phyloP scores from a whole-genome alignment of 2,329 filamentous ascomycete species.

The Aspergillus ochraceoroseus region DNA sequence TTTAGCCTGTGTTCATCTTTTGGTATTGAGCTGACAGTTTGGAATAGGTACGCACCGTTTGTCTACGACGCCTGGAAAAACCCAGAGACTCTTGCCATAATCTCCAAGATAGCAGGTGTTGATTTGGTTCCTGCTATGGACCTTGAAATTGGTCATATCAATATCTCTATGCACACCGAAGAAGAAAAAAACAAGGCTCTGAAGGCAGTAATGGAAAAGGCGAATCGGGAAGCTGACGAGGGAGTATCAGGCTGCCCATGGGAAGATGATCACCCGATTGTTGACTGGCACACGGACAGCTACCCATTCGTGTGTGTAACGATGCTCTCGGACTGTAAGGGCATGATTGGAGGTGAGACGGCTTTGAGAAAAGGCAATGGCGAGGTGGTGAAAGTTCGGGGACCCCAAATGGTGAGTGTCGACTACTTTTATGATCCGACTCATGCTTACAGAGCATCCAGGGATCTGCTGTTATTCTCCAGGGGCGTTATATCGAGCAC shows the following conservation, averaged over 20 bases:
- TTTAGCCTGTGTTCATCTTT: constrained; percentile 13
- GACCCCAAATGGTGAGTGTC: constrained; percentile 53
- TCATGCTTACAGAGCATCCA: constrained; percentile 26
- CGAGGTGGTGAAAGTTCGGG: constrained; percentile 55
- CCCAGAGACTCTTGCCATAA: constrained; percentile 46
- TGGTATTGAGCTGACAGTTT: background rate
- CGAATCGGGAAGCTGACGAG: constrained; percentile 39
- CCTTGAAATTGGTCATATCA: constrained; percentile 54
- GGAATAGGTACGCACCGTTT: constrained; percentile 56
- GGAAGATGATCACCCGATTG: constrained; percentile 51
- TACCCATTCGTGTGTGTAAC: constrained; percentile 66
- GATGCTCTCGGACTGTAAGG: constrained; percentile 60
- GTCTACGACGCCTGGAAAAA: constrained; percentile 59
- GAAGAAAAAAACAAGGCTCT: constrained; percentile 45
- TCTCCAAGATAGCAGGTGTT: constrained; percentile 53
- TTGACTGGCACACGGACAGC: constrained; percentile 61
- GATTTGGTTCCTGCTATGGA: constrained; percentile 53
- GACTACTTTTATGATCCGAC: background rate
- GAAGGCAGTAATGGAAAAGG: constrained; percentile 37
- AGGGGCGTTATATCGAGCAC: constrained; percentile 64
- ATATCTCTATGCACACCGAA: constrained; percentile 51
- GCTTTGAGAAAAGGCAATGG: constrained; percentile 53
- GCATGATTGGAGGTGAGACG: constrained; percentile 63
- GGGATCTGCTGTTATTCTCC: constrained; percentile 61
- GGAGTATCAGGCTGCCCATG: constrained; percentile 42